These are phyloP conservation scores for Cytospora mali DNA, from an alignment of 2,329 filamentous ascomycete species.

Conservation along the genomic window DNA sequence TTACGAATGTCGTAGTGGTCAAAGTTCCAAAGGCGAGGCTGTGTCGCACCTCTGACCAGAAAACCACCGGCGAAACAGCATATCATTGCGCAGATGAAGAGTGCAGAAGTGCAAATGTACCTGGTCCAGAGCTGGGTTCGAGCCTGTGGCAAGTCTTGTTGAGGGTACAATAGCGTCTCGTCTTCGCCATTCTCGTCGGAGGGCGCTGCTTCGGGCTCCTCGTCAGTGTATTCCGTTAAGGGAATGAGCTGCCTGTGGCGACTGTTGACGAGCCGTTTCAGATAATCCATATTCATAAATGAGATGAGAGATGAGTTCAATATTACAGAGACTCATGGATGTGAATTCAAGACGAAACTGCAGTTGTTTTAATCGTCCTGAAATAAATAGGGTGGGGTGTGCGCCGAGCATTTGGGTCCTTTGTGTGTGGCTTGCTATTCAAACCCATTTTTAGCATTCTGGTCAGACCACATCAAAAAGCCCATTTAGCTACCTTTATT, in stretches of 20 bases:
- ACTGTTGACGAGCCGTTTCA: background rate
- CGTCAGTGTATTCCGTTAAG: background rate
- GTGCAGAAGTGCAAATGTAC: background rate
- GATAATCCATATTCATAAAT: background rate
- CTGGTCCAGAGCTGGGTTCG: background rate
- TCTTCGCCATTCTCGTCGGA: constrained; percentile 6
- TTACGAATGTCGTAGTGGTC: constrained; percentile 5
- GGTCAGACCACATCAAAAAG: no score
- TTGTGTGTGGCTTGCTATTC: no score
- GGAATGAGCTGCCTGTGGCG: background rate
- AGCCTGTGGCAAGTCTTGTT: background rate
- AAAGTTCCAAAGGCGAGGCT: constrained; percentile 8
- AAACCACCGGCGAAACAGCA: constrained; percentile 11
- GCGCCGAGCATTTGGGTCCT: no score
- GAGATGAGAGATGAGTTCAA: no score
- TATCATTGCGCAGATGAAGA: background rate
- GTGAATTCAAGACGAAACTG: no score
- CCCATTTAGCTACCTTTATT: no score
- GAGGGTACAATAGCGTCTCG: background rate
- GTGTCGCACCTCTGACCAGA: background rate
- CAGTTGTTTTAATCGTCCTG: no score
- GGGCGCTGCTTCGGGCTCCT: background rate
- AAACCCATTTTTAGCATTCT: no score
- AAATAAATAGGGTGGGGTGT: no score
- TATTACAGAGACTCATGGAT: no score